Base-by-base conservation (phyloP, 2,329 filamentous ascomycete genomes). In the Colletotrichum neosansevieriae region DNA sequence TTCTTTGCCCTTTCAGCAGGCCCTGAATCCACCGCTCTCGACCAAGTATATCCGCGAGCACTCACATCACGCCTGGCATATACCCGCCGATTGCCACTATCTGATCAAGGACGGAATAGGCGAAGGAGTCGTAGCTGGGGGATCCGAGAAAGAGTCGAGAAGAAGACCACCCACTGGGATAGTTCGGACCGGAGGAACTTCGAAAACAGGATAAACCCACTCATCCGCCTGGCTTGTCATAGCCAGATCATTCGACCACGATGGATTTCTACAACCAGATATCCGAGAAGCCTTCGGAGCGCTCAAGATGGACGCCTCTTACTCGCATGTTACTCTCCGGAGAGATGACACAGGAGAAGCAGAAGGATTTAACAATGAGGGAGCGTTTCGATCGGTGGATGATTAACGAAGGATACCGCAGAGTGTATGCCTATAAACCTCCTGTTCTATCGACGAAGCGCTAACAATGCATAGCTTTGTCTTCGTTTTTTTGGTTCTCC, bases 341-440 rank as follows among this genome's bases (percentile, higher is more conserved):
- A 57, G 91, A 94, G 82, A 92, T 94, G 88, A 93, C 89, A 62
- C 89, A 90, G 74, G 91, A 94, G 76, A 87, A 84, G 75, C 89
- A 91, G 72, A 89, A 89, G 76, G 86, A 90, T 64, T 82, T 95
- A 73, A 89, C 88, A 24, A 79, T 87, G 71, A 86, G 88, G 75
- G 91, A 95, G 78, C 91, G 88, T 77, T 91, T 95, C 76, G 91
- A 94, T 78, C 85, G 90, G 72, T 96, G 93, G 93, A 94, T 96
- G 92, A 91, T 95, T 70, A 95, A 95, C 77, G 93, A 95, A 77
- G 93, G 93, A 69, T 94, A 94, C 78, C 86, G 92, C 77, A 85
- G 92, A 88, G 85, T 95, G 89, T 94, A 84, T 65, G 91, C 86
- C 29, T 36, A 10, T 32, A 12, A 24, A 17, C 17, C 34, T 11